Evolutionary conservation across 169 alveolate genomes (phyloP), one percentile per base, ranked within the genome.

Genomic region (Plasmodium yoelii): DNA sequence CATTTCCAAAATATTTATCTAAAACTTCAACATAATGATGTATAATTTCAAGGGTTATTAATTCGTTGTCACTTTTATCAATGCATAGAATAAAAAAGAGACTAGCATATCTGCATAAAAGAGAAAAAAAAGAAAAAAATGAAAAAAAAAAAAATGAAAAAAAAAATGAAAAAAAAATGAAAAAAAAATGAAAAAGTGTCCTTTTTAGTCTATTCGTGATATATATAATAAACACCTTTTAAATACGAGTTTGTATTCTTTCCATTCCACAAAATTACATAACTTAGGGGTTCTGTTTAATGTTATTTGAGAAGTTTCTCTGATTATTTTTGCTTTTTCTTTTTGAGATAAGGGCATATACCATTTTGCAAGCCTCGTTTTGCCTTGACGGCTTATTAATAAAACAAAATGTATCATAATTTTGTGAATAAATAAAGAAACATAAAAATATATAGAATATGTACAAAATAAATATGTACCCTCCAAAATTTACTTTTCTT

Each of bases 1-100:
- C 99, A 88, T 98, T 98, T 18, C 99, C 99, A 92, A 99, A 99
- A 92, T 99, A 98, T 64, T 98, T 95, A 93, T 99, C 99, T 57
- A 98, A 93, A 39, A 97, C 93, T 95, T 99, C 99, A 24, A 99
- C 99, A 86, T 95, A 98, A 80, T 97, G 99, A 74, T 98, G 99
- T 73, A 99, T 97, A 47, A 98, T 90, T 91, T 98, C 99, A 53
- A 98, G 95, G 22, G 98, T 95, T 42, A 96, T 90, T 61, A 99
- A 96, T 84, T 98, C 99, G 87, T 99, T 99, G 88, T 98, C 99
- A 15, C 96, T 97, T 64, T 96, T 96, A 84, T 98, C 99, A 53
- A 98, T 96, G 87, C 99, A 97, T 8, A 98, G 97, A n/a, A 98
- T 97, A 95, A 99, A 98, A 93, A 97, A 99, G 44, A 99, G 96